Percentiles rank a stretch among this genome's conserved stretches.
Evolutionary conservation across 768 basidiomycete genomes (phyloP).

Genomic region (Russula olivacea): DNA sequence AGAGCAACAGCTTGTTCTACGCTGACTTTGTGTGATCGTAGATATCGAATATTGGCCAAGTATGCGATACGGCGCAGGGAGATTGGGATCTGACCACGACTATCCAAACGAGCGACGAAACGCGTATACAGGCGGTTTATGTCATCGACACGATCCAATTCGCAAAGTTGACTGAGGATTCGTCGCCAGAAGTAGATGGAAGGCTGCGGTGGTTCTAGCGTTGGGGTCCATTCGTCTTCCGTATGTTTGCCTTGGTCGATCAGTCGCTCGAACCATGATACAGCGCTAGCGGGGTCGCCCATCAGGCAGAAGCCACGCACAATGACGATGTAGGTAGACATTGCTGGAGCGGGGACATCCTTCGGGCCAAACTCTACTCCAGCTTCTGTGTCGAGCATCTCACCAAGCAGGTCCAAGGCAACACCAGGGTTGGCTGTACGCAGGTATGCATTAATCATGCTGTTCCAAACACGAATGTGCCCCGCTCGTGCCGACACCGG

Average conservation of each 20-base stretch:
- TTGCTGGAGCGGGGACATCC: constrained; percentile 51
- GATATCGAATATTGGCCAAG: constrained; percentile 36
- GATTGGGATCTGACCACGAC: constrained; percentile 21
- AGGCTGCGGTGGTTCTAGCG: constrained; percentile 45
- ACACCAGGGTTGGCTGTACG: constrained; percentile 52
- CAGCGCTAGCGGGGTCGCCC: constrained; percentile 57
- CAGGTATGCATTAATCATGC: constrained; percentile 75
- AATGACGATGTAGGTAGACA: constrained; percentile 58
- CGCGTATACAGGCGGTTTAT: constrained; percentile 50
- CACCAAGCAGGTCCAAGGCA: constrained; percentile 59
- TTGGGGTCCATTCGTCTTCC: constrained; percentile 38
- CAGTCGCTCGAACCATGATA: constrained; percentile 67
- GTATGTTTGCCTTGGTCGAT: constrained; percentile 38
- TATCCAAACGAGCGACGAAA: constrained; percentile 35
- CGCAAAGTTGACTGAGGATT: constrained; percentile 55
- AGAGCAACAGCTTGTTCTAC: constrained; percentile 18
- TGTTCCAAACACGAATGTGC: constrained; percentile 57
- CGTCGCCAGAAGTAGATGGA: constrained; percentile 47
- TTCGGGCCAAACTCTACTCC: constrained; percentile 32
- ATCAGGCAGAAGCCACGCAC: constrained; percentile 58
- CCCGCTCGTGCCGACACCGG: constrained; percentile 26
- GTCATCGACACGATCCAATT: constrained; percentile 43
- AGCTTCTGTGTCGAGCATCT: constrained; percentile 53
- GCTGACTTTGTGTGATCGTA: constrained; percentile 26
- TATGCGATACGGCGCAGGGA: constrained; percentile 41